phyloP scores from a whole-genome alignment of 345 rosid species.

The Salix dunnii region DNA sequence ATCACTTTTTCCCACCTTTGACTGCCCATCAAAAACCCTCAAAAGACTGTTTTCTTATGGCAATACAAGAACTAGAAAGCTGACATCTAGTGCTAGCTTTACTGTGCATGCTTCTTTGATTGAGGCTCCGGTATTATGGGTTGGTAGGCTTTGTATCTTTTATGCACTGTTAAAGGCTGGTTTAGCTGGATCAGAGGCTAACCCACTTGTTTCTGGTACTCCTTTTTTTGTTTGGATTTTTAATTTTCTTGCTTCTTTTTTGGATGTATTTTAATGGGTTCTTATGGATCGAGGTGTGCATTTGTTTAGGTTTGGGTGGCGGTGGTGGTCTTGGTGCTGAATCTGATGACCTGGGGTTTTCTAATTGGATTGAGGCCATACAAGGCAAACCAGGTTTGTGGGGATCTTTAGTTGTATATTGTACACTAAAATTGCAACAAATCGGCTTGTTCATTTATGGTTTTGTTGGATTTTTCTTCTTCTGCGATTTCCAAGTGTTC shows the following conservation, averaged over 20 bases:
- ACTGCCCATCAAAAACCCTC: conserved; percentile 21
- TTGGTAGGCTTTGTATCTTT: conserved; percentile 69
- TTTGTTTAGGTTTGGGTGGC: conserved; percentile 42
- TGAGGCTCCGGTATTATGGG: conserved; percentile 78
- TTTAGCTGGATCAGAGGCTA: conserved; percentile 76
- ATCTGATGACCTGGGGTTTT: conserved; percentile 78
- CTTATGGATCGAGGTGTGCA: not conserved
- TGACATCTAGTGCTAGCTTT: conserved; percentile 4
- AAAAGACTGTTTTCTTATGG: conserved; percentile 16
- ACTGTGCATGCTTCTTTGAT: conserved; percentile 55
- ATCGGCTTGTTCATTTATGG: too few species aligned
- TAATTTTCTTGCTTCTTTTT: not conserved
- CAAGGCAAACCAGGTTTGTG: conserved; percentile 62
- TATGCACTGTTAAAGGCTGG: conserved; percentile 82
- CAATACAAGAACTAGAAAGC: conserved; percentile 4
- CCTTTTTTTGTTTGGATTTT: not conserved
- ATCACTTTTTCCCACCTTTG: conserved; percentile 31
- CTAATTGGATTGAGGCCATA: conserved; percentile 62
- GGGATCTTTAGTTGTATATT: not conserved
- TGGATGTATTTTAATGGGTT: not conserved
- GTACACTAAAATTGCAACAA: too few species aligned
- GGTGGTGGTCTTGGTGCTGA: conserved; percentile 39
- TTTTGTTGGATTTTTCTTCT: not conserved
- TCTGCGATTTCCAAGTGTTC: too few species aligned
- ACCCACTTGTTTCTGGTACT: conserved; percentile 75